Evolutionary conservation across 495 filamentous ascomycete genomes (phyloP), one percentile per base, ranked within the genome.

Genomic region (Xylaria cubensis): DNA sequence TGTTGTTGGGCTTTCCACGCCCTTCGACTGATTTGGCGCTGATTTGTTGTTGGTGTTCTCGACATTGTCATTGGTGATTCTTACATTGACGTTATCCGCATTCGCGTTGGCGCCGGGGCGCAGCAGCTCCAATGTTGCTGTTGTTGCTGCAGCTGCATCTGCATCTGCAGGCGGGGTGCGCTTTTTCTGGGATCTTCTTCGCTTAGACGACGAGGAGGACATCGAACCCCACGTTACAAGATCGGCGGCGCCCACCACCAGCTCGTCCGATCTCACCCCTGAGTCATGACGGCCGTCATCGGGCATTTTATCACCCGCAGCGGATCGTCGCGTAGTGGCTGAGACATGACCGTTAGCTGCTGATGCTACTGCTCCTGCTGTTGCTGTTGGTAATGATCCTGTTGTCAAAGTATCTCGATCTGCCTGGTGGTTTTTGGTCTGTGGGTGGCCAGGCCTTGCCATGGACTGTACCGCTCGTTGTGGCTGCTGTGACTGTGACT

Each of bases 401-500:
- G 50, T 17, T 32, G 53, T 29, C 51, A 72, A 19, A 61, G 62
- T 24, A 72, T 61, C 58, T 70, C 51, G 67, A 69, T 59, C 42
- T 61, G 21, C 26, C 44, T 71, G 58, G 19, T 24, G 21, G 55
- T 48, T 55, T 24, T 63, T 19, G 53, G 56, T 71, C 58, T 70
- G 67, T 72, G 58, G 42, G 58, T 71, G 34, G 39, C 34, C 17
- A 59, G 71, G 15, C 42, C 55, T 73, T 74, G 74, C 78, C 77
- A 80, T 0, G 77, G 78, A 71, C 75, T 76, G 78, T 75, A 79
- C 48, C 78, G 77, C 17, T 71, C 34, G 36, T 39, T 21, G 10
- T 55, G 46, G 32, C 41, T 42, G 53, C 39, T 42, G 46, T 67
- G 65, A 19, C 50, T 32, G 29, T 56, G 34, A 29, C 50, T 53